Base-by-base conservation (phyloP, 257 asterid species). In the Capsicum baccatum region DNA sequence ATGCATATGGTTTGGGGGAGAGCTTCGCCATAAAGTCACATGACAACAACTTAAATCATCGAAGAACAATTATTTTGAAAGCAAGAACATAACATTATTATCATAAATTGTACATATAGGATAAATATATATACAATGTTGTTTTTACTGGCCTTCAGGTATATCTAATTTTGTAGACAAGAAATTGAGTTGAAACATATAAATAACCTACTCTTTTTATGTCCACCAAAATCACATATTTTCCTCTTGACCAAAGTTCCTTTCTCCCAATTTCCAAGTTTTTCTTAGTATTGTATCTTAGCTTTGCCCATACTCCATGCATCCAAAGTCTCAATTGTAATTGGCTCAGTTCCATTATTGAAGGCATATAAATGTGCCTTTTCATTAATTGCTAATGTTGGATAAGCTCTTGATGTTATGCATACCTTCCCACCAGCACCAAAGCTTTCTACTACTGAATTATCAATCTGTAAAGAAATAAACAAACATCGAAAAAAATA, bases 391-490 rank as follows among this genome's bases (percentile, higher is more conserved):
- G 81, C 81, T 0, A 76, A 54, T 54, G 81, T 76, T 26, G 81
- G 81, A 76, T 76, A 76, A 33, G 54, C 81, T 10, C 81, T 76
- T 37, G 81, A 76, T 13, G 81, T 76, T 54, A 76, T 76, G 21
- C 81, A 76, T 54, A 63, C 54, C 42, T 76, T 76, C 9, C 89
- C 85, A 44, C 84, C 42, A 1, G 55, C 85, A 3, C 42, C 89
- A 39, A 84, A 86, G 68, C 83, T 83, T 71, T 83, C 87, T 39
- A 86, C 79, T 0, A 86, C 85, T 0, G 87, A 86, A 50, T 83
- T 70, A 52, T 86, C 89, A 60, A 86, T 83, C 89, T 86, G 19
- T 42, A 64, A 54, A 42, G 7, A 66, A 6, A 37, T 42, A 64
- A 54, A 42, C 7, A 66, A 1, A 42, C 7, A 66, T 1, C 3